Evolutionary conservation across 2,329 filamentous ascomycete genomes (phyloP), one percentile per base, ranked within the genome.

Genomic region (Fusarium heterosporum): DNA sequence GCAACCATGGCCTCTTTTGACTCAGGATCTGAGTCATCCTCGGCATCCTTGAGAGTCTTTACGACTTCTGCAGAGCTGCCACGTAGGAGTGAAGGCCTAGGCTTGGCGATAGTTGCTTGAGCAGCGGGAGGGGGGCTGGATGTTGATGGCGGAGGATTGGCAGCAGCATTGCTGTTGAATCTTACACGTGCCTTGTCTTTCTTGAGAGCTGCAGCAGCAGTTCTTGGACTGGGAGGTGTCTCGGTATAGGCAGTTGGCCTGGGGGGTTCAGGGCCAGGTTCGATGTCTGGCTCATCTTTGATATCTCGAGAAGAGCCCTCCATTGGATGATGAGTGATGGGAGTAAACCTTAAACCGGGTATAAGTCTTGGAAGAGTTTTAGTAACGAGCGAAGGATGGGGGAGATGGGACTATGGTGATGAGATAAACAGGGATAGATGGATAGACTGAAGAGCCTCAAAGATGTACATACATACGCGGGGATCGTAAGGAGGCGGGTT

Each of bases 151-250:
- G 65, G 73, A 46, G 69, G 76, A 59, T 62, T 75, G 39, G 68
- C 73, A 17, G 70, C 79, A 28, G 81, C 79, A 56, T 76, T 79
- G 73, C 81, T 84, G 69, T 83, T 83, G 66, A 84, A 84, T 8
- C 82, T 78, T 28, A 84, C 82, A 28, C 82, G 79, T 4, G 79
- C 81, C 64, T 82, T 84, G 61, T 84, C 82, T 68, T 76, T 81
- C 59, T 53, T 73, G n/a, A 64, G 32, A 28, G 63, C 70, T 16
- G 70, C 69, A 42, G 65, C 64, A 14, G 56, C 61, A 1, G 53
- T 53, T 22, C 52, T 55, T 16, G 62, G 57, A 11, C 62, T 63
- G n/a, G 59, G 61, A 8, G 69, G 58, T 12, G 49, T 52, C 30
- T 59, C 65, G 22, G 34, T 32, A 25, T 46, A 40, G 43, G 57